Conservation (phyloP, 2,329 filamentous ascomycete genomes). For the Hymenoscyphus fraxineus region DNA sequence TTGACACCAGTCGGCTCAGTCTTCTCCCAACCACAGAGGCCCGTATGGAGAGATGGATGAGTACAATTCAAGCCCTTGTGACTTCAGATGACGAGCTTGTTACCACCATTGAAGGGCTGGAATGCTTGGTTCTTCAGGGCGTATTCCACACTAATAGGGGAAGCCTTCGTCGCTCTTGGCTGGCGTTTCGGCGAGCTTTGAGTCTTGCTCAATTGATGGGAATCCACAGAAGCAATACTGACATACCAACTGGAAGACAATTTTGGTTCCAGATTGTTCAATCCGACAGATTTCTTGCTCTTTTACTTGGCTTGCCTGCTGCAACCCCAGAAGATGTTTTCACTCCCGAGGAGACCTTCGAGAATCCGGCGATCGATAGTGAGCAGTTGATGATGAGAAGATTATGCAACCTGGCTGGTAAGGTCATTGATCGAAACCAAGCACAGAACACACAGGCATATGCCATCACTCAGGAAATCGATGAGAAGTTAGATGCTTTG, state of each 20-base stretch:
- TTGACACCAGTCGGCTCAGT: slow-evolving; percentile 25
- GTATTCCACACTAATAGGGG: slow-evolving; percentile 46
- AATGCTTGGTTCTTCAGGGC: slow-evolving; percentile 48
- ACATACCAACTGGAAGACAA: slow-evolving; percentile 7
- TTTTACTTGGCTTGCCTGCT: slow-evolving; percentile 29
- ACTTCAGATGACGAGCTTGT: slow-evolving; percentile 37
- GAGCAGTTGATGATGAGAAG: slow-evolving; percentile 24
- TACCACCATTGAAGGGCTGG: slow-evolving; percentile 47
- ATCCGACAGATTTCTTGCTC: slow-evolving; percentile 19
- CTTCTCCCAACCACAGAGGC: slow-evolving; percentile 22
- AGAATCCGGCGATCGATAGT: slow-evolving; percentile 25
- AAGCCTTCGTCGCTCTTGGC: slow-evolving; percentile 47
- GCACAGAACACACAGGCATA: slow-evolving; percentile 25
- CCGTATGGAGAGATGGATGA: slow-evolving; percentile 29
- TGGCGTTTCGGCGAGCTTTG: slow-evolving; percentile 45
- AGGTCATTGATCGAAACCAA: slow-evolving; percentile 32
- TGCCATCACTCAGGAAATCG: slow-evolving; percentile 32
- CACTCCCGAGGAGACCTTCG: slow-evolving; percentile 26
- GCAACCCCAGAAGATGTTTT: slow-evolving; percentile 23
- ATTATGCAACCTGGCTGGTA: slow-evolving; percentile 24
- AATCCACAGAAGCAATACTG: slow-evolving; percentile 9
- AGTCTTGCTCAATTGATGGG: slow-evolving; percentile 39
- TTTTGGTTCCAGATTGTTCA: slow-evolving; percentile 18
- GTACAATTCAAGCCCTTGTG: slow-evolving; percentile 25
- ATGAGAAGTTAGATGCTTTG: slow-evolving; percentile 30